Evolutionary conservation across 1,284 basidiomycete genomes (phyloP).

Genomic region (Boletus mariae): DNA sequence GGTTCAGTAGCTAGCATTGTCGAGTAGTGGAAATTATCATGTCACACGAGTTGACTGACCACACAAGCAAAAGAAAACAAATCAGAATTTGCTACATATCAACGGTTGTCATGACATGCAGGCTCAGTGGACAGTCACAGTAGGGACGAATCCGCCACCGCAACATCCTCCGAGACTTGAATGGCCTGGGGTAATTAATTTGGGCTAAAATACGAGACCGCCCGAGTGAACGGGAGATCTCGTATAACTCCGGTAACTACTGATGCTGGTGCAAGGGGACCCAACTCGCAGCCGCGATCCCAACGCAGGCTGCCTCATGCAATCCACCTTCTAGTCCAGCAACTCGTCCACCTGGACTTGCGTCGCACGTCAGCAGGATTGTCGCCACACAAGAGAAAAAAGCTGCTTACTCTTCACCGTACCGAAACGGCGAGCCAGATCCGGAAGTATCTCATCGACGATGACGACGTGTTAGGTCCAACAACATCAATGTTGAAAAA

Average conservation of each 20-base stretch:
- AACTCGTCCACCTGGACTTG: conserved; percentile 16
- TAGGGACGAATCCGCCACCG: conserved; percentile 3
- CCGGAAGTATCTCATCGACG: conserved; percentile 22
- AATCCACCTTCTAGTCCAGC: conserved; percentile 8
- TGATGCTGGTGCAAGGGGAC: conserved; percentile 10
- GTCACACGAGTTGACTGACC: neutral
- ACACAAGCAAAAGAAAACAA: no score
- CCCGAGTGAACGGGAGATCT: conserved; percentile 11
- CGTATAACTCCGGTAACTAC: conserved; percentile 16
- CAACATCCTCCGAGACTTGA: conserved; percentile 23
- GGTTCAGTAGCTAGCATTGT: neutral
- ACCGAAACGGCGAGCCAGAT: conserved; percentile 20
- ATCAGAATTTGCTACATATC: conserved; percentile 29
- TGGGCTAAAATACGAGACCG: conserved; percentile 28
- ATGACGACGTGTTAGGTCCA: neutral
- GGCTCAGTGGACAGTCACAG: conserved; percentile 19
- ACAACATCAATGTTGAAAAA: conserved; percentile 14
- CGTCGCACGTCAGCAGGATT: conserved; percentile 5
- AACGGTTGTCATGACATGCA: conserved; percentile 35
- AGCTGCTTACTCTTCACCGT: conserved; percentile 23
- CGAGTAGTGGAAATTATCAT: neutral
- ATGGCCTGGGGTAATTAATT: conserved; percentile 38
- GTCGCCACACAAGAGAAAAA: accelerated
- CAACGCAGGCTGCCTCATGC: neutral
- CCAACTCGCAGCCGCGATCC: conserved; percentile 2